Evolutionary conservation across 345 rosid species (phyloP).

Genomic region (Brassica nigra): DNA sequence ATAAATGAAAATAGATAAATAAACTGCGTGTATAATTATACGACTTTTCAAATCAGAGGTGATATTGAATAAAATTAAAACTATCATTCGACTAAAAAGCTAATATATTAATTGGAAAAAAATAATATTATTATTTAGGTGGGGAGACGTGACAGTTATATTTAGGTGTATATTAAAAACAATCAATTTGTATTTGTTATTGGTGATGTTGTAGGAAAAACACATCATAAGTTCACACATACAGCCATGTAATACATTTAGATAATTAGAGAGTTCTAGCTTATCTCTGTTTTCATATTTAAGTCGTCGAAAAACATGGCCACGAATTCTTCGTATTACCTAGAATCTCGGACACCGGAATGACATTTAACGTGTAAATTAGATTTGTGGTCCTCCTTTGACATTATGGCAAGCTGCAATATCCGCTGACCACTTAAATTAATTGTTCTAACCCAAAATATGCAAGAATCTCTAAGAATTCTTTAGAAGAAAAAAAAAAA

Average conservation of each 20-base stretch:
- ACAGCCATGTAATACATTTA: neutral
- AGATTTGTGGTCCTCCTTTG: conserved; percentile 23
- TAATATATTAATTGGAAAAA: too few relatives aligned
- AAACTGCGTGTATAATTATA: neutral
- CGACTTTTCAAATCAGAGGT: neutral
- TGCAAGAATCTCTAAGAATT: neutral
- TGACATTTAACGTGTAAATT: conserved; percentile 16
- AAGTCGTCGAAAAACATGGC: neutral
- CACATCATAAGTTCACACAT: neutral
- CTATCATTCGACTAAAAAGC: neutral
- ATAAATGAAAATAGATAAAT: neutral
- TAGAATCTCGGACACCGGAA: conserved; percentile 18
- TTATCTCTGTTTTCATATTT: neutral
- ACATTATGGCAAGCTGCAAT: conserved; percentile 13
- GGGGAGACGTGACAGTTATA: neutral
- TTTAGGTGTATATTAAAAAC: neutral
- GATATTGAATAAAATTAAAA: neutral
- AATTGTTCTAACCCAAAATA: neutral
- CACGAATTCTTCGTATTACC: conserved; percentile 3
- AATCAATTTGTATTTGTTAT: neutral
- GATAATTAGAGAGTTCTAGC: neutral
- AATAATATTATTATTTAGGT: neutral
- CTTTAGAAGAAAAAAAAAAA: neutral
- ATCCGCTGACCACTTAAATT: neutral
- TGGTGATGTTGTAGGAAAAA: neutral